Base-by-base conservation (phyloP, 371 early-diverging fungal genomes). In the Mortierella sp. region DNA sequence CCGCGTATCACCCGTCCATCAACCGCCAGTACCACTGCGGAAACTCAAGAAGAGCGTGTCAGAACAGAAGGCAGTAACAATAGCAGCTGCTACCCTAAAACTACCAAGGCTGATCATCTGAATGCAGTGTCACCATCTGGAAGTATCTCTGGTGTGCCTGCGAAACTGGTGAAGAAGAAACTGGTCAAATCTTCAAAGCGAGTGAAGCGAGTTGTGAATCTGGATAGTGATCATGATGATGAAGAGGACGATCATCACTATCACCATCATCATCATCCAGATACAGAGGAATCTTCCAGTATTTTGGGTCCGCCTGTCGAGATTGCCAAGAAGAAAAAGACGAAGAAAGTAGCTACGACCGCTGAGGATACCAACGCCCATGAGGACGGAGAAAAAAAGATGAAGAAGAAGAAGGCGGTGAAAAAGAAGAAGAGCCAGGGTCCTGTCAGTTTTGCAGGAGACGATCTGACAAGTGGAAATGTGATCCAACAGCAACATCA, bases 201-300 rank as follows among this genome's bases (percentile, higher is more conserved):
- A 4, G 60, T 47, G 51, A 67, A 60, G 70, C 64, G 49, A 43
- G 63, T 71, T 52, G 73, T 65, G 52, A 80, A 71, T 79, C 70
- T 56, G 64, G 82, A 62, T 73, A 84, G 76, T 69, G 88, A 65
- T 64, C 68, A 68, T 41, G 66, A 61, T 3, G 62, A 72, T 1
- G 60, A 60, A n/a, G 66, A 21, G 9, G 50, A 48, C 4, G 47
- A 46, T 54, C 26, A 60, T n/a, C 23, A 49, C 7, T 56, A 26
- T 26, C 44, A 31, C 15, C 21, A 50, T 34, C 15, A 50, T n/a
- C 44, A 31, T 11, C 21, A 50, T 34, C 15, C 42, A 12, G 41
- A 51, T 24, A 27, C 27, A 12, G 58, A 48, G 15, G 46, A 49
- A 34, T 27, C 51, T 1, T 26, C 60, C 34, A 50, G 48, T 1